Evolutionary conservation across 768 basidiomycete genomes (phyloP), one percentile per base, ranked within the genome.

Genomic region (Phanerochaete sordida): DNA sequence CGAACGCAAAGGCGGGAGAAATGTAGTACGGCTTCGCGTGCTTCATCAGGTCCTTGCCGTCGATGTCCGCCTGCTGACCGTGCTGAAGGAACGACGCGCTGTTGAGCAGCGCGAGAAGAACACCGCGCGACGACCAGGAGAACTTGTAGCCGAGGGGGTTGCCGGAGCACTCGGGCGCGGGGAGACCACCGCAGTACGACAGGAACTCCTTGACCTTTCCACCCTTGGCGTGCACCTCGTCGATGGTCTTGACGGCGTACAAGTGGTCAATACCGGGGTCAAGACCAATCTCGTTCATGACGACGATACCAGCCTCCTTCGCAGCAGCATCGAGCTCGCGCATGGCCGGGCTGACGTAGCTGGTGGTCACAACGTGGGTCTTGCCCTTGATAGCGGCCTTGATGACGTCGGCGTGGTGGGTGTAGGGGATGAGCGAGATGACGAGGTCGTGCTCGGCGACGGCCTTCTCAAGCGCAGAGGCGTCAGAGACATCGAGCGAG

Each of bases 141-240:
- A 99, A 98, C 74, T 98, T 98, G 86, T 98, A 99, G 12, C 96
- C 96, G 58, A 98, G 88, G 2, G 97, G 95, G 78, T 98, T 99
- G 69, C 87, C 86, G 3, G 93, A 85, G 69, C 89, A 89, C 67
- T 93, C 88, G 7, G 94, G 92, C 0, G 95, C 93, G 50, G 95
- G 95, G 50, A 98, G 89, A 60, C 96, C 96, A 70, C 95, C 95
- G 64, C 96, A 98, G 83, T 93, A 97, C 0, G 92, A 95, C 57
- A 90, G 76, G 84, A 98, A 98, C 65, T 90, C 78, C 70, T 91
- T 95, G 75, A 96, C 91, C 86, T 97, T 98, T 53, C 96, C 97
- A 39, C 96, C 95, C 70, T 90, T 90, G 47, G 83, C 88, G 72
- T 99, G 95, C 3, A 98, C 92, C 72, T 98, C 96, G 54, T 84